phyloP scores from a whole-genome alignment of 192 early-diverging fungal species.

The Physocladia obscura region DNA sequence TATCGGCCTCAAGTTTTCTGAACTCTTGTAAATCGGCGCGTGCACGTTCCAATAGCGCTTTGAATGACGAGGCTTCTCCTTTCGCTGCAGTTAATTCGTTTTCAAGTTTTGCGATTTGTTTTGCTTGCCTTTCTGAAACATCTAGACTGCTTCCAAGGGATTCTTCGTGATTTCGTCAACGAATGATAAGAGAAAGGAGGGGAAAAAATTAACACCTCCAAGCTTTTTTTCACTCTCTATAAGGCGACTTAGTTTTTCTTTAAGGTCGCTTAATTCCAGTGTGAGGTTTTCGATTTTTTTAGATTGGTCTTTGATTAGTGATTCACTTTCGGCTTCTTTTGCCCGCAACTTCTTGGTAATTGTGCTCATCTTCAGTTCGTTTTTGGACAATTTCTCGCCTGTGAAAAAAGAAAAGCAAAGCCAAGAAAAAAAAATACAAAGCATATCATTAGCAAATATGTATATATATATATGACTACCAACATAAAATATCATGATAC shows the following conservation, averaged over 20 bases:
- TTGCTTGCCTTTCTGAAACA: conserved; percentile 36
- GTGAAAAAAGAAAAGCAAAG: not conserved
- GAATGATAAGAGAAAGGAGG: not conserved
- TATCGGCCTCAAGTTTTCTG: conserved; percentile 16
- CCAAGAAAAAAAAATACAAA: not conserved
- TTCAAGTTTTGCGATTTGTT: conserved; percentile 38
- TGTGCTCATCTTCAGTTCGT: conserved; percentile 65
- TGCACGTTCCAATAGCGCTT: conserved; percentile 29
- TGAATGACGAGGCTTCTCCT: conserved; percentile 1
- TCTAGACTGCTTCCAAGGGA: conserved; percentile 20
- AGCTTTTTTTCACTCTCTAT: conserved; percentile 35
- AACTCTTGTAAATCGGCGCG: conserved; percentile 36
- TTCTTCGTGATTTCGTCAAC: conserved; percentile 4
- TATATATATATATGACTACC: no score
- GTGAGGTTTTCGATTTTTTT: conserved; percentile 26
- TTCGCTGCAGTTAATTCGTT: conserved; percentile 24
- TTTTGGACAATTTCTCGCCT: conserved; percentile 78
- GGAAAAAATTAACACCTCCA: conserved; percentile 8
- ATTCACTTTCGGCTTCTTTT: conserved; percentile 65
- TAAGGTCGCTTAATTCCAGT: conserved; percentile 29
- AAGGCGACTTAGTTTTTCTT: conserved; percentile 22
- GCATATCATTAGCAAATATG: no score
- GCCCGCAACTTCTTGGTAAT: conserved; percentile 72
- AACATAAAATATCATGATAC: no score
- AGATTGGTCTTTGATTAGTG: conserved; percentile 39